phyloP scores from a whole-genome alignment of 1,139 yeast genomes.

The Pichia inconspicua region DNA sequence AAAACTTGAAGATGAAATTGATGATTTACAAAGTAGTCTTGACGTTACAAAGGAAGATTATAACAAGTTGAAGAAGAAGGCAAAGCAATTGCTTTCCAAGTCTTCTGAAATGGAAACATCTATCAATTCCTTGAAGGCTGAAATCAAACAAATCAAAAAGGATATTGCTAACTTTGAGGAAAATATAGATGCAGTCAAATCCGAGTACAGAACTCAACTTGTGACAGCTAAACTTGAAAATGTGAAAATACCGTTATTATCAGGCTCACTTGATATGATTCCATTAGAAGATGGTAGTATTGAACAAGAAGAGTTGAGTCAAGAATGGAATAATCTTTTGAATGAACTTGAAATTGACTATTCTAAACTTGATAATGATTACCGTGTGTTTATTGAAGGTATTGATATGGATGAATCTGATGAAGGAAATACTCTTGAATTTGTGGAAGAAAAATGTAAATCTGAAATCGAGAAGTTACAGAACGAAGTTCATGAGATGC shows the following conservation, averaged over 20 bases:
- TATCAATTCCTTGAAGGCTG: conserved; percentile 33
- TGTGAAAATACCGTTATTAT: conserved; percentile 53
- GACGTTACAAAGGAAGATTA: conserved; percentile 39
- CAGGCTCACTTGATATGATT: conserved; percentile 48
- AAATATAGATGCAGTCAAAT: conserved; percentile 44
- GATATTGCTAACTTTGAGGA: conserved; percentile 41
- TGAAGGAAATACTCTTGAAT: conserved; percentile 16
- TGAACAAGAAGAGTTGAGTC: conserved; percentile 9
- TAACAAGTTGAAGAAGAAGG: conserved; percentile 23
- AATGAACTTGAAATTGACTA: conserved; percentile 36
- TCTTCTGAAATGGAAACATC: conserved; percentile 27
- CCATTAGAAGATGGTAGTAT: conserved; percentile 41
- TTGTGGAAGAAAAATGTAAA: conserved; percentile 35
- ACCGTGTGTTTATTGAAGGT: conserved; percentile 6
- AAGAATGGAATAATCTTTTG: conserved; percentile 8
- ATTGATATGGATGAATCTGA: conserved; percentile 12
- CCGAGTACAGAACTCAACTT: conserved; percentile 54
- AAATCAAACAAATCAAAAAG: conserved; percentile 29
- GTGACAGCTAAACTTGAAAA: conserved; percentile 73
- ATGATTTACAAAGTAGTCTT: conserved; percentile 41
- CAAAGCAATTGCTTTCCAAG: conserved; percentile 19
- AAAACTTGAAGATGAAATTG: conserved; percentile 34
- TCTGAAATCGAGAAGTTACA: conserved; percentile 52
- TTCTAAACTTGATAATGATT: conserved; percentile 6
- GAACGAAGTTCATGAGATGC: conserved; percentile 50